A percentile compares a stretch with the other conserved stretches of the same genome.
phyloP scores from a whole-genome alignment of 768 basidiomycete species.

The Leucosporidium scottii region DNA sequence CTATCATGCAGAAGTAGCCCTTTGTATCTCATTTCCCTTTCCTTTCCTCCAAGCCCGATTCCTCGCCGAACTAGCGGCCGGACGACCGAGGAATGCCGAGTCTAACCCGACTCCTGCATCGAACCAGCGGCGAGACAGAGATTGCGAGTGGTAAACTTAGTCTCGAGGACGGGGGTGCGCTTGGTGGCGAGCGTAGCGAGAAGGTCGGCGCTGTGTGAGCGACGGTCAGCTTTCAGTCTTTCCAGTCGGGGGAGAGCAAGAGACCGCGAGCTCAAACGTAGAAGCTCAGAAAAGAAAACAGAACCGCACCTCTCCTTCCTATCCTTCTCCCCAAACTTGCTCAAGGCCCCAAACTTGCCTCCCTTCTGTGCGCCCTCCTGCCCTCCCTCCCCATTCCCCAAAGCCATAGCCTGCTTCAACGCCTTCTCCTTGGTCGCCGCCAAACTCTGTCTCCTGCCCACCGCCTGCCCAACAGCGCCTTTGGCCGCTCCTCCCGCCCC shows the following conservation, averaged over 20 bases:
- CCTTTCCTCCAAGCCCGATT: background rate
- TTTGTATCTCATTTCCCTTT: background rate
- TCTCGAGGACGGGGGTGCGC: constrained; percentile 82
- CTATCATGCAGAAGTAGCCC: background rate
- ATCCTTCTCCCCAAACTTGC: background rate
- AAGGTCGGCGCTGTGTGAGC: constrained; percentile 60
- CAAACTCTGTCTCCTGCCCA: constrained; percentile 6
- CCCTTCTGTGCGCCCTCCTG: background rate
- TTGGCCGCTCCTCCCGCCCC: background rate
- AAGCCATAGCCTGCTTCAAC: constrained; percentile 1
- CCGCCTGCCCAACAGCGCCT: constrained; percentile 1
- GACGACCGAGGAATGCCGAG: no score
- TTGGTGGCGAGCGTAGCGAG: constrained; percentile 90
- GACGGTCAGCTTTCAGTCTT: constrained; percentile 1
- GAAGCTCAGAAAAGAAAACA: background rate
- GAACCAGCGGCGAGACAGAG: constrained; percentile 77
- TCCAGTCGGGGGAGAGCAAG: no score
- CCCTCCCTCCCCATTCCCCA: constrained; percentile 9
- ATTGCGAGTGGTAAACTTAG: constrained; percentile 91
- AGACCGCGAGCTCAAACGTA: background rate
- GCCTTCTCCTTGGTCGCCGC: constrained; percentile 12
- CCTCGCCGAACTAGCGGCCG: background rate
- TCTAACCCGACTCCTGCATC: constrained; percentile 11
- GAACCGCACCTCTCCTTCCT: constrained; percentile 13
- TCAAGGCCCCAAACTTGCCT: no score